Evolutionary conservation across 2,329 filamentous ascomycete genomes (phyloP).

Genomic region (Fusarium sp.): DNA sequence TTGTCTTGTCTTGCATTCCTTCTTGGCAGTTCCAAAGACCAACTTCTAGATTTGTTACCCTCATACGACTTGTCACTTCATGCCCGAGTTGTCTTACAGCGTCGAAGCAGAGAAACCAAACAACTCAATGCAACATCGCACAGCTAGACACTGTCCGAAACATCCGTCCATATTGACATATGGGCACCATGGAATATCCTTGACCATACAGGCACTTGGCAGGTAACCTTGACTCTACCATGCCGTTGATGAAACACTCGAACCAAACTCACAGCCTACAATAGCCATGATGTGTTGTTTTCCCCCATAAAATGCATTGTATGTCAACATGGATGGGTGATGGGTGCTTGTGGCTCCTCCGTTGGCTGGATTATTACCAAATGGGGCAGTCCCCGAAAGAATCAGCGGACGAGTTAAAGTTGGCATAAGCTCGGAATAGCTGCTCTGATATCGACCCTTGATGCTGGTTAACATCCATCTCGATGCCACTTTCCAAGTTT

Average conservation of each 20-base stretch:
- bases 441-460: conserved; percentile 12
- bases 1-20: conserved; percentile 29
- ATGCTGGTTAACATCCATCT: conserved; percentile 11
- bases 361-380: conserved; percentile 12
- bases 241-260: conserved; percentile 32
- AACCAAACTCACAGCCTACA: conserved; percentile 30
- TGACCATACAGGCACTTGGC: background rate
- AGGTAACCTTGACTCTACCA: background rate
- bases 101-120: conserved; percentile 4
- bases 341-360: conserved; percentile 3
- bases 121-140: conserved; percentile 3
- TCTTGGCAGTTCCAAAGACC: conserved; percentile 16
- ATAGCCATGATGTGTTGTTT: background rate
- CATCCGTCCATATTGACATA: conserved; percentile 4
- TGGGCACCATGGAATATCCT: conserved; percentile 3
- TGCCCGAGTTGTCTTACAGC: conserved; percentile 5
- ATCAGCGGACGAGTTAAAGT: conserved; percentile 22
- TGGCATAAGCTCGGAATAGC: conserved; percentile 18
- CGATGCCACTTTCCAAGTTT: conserved; percentile 1
- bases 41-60: background rate
- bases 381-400: conserved; percentile 38
- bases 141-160: conserved; percentile 11
- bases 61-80: conserved; percentile 16
- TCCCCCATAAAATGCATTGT: conserved; percentile 21
- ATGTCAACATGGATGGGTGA: background rate